A percentile compares a stretch with the other conserved stretches of the same genome.
Conservation (phyloP, 176 grass and related monocot genomes). For the Zoysia japonica region DNA sequence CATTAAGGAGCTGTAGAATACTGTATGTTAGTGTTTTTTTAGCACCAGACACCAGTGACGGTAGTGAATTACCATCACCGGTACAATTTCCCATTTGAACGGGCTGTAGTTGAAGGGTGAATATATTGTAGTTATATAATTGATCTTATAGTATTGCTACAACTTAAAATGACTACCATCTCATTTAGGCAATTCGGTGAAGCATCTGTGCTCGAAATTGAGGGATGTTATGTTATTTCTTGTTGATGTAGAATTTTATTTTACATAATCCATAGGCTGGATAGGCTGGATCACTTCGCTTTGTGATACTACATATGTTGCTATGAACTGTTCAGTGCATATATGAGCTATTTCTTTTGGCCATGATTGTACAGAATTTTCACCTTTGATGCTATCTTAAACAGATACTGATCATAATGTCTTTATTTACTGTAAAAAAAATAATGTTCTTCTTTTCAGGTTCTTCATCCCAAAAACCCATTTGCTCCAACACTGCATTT, state of each 20-base stretch:
- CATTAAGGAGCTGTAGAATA: background rate
- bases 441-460: slow-evolving; percentile 46
- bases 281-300: background rate
- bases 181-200: background rate
- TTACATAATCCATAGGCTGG: background rate
- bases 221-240: background rate
- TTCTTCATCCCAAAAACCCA: slow-evolving; percentile 97
- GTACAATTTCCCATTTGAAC: background rate
- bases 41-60: background rate
- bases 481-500: slow-evolving; percentile 98
- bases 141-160: background rate
- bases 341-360: background rate
- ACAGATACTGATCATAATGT: background rate
- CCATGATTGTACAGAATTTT: background rate
- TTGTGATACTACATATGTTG: background rate
- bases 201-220: background rate
- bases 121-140: background rate
- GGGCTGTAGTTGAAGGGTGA: background rate
- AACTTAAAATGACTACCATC: background rate
- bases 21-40: background rate
- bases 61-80: background rate
- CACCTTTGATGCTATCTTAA: background rate
- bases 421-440: too few species aligned
- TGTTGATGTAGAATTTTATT: background rate
- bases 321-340: background rate